Base-by-base conservation (phyloP, 805 yeast species). In the Ogataea minuta region DNA sequence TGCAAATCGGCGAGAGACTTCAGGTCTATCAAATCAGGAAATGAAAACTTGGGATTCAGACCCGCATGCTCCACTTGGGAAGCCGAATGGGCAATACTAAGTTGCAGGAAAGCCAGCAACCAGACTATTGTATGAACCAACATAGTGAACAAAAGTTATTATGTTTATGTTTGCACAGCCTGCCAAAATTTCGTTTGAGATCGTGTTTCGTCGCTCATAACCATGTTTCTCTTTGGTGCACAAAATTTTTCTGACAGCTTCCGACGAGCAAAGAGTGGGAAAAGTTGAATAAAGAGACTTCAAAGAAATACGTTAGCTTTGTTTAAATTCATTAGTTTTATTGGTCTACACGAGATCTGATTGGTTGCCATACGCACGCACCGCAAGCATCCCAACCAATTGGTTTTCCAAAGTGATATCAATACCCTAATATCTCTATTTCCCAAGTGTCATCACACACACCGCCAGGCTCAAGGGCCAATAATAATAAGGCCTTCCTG, bases 1-100 rank as follows among this genome's bases (percentile, higher is more conserved):
- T 29, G 83, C 80, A 61, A 20, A 20, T 55, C 56, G 16, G 47
- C 49, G 6, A 50, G 23, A 9, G 55, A 39, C 10, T 48, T 26
- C 9, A 60, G 43, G 3, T 45, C 28, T 2, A 54, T 50, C 23
- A 61, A 44, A 26, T 59, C 48, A 5, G 61, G 57, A 15, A 61
- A 21, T 4, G 64, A 57, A 9, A 55, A 34, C 4, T 27, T 40
- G 3, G 26, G 20, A 8, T 47, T 23, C 23, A 23, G 6, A 12
- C n/a, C 23, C 10, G 34, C 28, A 11, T 12, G 39, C 9, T 33
- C 34, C n/a, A 36, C 30, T 3, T 21, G 28, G 10, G 34, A 43
- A 6, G 36, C 41, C 12, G 43, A 34, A 29, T 37, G 43, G 23
- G 34, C 37, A 6, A 20, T 21, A 21, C 36, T 27, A 3, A 27